phyloP scores from a whole-genome alignment of 768 basidiomycete genomes.

The Termitomyces sp. region DNA sequence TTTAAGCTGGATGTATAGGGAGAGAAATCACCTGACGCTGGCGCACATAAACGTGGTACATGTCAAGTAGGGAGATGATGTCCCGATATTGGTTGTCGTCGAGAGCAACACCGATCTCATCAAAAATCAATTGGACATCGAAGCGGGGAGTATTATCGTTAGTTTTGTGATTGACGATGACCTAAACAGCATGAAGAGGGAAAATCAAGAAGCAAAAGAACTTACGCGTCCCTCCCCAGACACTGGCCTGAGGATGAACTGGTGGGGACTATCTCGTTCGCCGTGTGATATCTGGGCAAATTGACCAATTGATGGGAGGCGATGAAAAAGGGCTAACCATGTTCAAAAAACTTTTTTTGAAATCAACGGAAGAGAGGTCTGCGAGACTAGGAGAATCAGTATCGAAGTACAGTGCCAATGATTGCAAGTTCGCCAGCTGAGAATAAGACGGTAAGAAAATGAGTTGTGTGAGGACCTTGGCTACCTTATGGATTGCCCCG shows the following conservation, averaged over 20 bases:
- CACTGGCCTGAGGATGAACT: constrained; percentile 93
- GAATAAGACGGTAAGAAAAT: not conserved
- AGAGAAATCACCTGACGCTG: constrained; percentile 58
- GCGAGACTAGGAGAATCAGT: constrained; percentile 84
- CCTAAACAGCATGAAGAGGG: constrained; percentile 31
- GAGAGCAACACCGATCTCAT: constrained; percentile 88
- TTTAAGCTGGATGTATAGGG: not conserved
- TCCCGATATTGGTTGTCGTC: constrained; percentile 96
- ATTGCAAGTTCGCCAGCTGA: constrained; percentile 81
- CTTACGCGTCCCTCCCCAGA: constrained; percentile 88
- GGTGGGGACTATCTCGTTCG: constrained; percentile 61
- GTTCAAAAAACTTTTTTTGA: constrained; percentile 65
- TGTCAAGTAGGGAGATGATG: constrained; percentile 86
- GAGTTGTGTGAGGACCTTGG: not conserved
- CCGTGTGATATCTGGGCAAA: constrained; percentile 36
- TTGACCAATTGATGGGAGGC: not conserved
- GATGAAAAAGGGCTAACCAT: constrained; percentile 43
- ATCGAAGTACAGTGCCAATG: constrained; percentile 90
- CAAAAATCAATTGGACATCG: constrained; percentile 83
- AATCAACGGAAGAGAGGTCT: constrained; percentile 58
- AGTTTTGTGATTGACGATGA: constrained; percentile 77
- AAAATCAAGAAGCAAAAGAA: too few species aligned
- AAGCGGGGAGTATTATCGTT: constrained; percentile 75
- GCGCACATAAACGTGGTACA: constrained; percentile 93
- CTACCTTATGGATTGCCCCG: constrained; percentile 85